Conservation (phyloP, 495 filamentous ascomycete species). For the Annulohypoxylon bovei region DNA sequence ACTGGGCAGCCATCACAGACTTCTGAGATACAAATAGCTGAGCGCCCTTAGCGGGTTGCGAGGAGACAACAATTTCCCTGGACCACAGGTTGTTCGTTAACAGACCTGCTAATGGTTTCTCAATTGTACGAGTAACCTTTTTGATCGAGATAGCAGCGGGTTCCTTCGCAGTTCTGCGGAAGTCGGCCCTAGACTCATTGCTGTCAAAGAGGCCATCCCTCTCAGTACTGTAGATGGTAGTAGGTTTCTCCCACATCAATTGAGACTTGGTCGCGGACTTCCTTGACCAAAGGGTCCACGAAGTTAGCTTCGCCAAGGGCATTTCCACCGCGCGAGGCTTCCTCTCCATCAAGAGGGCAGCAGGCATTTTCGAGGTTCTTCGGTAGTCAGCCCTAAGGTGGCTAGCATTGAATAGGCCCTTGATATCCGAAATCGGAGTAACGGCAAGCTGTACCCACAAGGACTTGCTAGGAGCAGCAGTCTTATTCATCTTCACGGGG, state of each 20-base stretch:
- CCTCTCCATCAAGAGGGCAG: conserved; percentile 33
- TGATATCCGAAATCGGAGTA: neutral
- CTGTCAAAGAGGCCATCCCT: conserved; percentile 41
- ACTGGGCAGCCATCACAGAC: neutral
- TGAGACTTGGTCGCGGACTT: conserved; percentile 20
- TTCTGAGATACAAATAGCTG: conserved; percentile 12
- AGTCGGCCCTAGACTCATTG: conserved; percentile 33
- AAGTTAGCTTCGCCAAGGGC: conserved; percentile 43
- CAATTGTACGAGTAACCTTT: conserved; percentile 37
- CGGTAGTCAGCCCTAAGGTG: conserved; percentile 27
- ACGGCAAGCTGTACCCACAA: conserved; percentile 19
- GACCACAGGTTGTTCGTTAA: conserved; percentile 32
- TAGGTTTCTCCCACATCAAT: conserved; percentile 42
- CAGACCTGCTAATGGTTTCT: conserved; percentile 19
- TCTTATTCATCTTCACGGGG: conserved; percentile 25
- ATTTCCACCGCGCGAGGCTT: conserved; percentile 34
- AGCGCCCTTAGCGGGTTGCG: neutral
- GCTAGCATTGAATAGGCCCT: conserved; percentile 33
- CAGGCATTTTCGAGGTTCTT: conserved; percentile 36
- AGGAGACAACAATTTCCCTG: neutral
- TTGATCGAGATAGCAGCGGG: conserved; percentile 48
- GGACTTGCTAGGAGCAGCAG: neutral
- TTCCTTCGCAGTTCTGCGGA: conserved; percentile 49
- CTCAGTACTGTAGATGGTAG: conserved; percentile 6
- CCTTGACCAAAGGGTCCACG: conserved; percentile 43